Conservation (phyloP, 2,329 filamentous ascomycete genomes). For the Sporothrix brasiliensis region DNA sequence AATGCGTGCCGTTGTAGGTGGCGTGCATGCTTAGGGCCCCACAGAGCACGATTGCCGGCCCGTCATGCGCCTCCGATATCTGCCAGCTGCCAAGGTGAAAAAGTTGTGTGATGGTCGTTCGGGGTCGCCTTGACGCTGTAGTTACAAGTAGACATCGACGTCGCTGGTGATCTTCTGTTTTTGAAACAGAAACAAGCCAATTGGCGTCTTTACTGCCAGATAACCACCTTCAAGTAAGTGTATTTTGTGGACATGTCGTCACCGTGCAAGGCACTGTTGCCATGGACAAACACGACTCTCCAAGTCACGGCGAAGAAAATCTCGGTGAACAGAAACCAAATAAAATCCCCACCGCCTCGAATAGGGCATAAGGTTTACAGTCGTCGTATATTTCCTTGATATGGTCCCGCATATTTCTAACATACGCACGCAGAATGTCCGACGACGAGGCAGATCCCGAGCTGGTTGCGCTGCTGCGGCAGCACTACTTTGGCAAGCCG, state of each 20-base stretch:
- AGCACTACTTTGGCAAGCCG: slow-evolving; percentile 69
- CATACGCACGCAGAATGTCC: slow-evolving; percentile 61
- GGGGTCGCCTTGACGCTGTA: not conserved
- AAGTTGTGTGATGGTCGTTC: slow-evolving; percentile 12
- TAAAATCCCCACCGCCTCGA: not conserved
- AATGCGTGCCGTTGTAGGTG: not conserved
- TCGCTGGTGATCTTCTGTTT: not conserved
- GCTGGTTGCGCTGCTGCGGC: slow-evolving; percentile 80
- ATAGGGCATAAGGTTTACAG: too few species aligned
- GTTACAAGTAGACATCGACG: too few species aligned
- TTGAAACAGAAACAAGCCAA: not conserved
- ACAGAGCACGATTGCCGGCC: not conserved
- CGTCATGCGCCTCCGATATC: not conserved
- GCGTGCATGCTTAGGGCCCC: not conserved
- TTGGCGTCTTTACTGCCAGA: slow-evolving; percentile 4
- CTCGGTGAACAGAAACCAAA: slow-evolving; percentile 14
- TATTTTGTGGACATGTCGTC: not conserved
- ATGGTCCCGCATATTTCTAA: not conserved
- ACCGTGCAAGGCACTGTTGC: not conserved
- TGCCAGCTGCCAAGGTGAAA: slow-evolving; percentile 29
- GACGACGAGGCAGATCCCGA: slow-evolving; percentile 91
- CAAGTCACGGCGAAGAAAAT: slow-evolving; percentile 17
- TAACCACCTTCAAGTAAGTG: slow-evolving; percentile 13
- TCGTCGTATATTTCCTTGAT: not conserved
- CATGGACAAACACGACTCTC: not conserved